phyloP scores from a whole-genome alignment of 2,329 filamentous ascomycete species.

The Paecilomyces sp. region DNA sequence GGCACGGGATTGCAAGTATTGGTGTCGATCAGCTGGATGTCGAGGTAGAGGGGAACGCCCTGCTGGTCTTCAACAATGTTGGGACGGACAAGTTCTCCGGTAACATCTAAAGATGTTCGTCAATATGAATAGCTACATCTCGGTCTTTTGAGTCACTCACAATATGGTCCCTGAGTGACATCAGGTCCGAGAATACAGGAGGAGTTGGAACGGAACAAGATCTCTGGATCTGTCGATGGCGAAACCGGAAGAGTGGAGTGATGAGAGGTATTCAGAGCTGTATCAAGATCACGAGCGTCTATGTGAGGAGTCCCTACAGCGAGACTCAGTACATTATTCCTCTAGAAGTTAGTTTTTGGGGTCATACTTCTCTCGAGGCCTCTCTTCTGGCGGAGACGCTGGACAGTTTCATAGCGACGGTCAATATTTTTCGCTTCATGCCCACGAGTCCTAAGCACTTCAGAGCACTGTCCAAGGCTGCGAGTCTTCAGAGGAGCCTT shows the following conservation, averaged over 20 bases:
- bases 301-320: conserved; percentile 8
- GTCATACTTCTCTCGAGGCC: conserved; percentile 20
- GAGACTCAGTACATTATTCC: not conserved
- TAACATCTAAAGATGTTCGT: conserved; percentile 17
- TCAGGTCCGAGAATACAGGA: conserved; percentile 47
- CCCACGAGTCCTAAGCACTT: conserved; percentile 42
- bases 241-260: conserved; percentile 26
- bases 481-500: conserved; percentile 29
- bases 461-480: conserved; percentile 42
- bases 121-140: not conserved
- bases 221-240: conserved; percentile 13
- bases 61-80: conserved; percentile 28
- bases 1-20: conserved; percentile 35
- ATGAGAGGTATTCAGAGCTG: conserved; percentile 30
- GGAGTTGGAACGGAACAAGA: conserved; percentile 24
- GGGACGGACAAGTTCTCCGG: conserved; percentile 28
- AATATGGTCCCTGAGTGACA: conserved; percentile 50
- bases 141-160: conserved; percentile 8
- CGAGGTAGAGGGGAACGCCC: conserved; percentile 34
- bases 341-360: not conserved
- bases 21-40: conserved; percentile 35
- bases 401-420: conserved; percentile 37
- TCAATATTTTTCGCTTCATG: conserved; percentile 37
- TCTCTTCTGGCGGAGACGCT: conserved; percentile 37
- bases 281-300: conserved; percentile 28